Conservation (phyloP, 371 early-diverging fungal genomes). For the Haplosporangium sp. region DNA sequence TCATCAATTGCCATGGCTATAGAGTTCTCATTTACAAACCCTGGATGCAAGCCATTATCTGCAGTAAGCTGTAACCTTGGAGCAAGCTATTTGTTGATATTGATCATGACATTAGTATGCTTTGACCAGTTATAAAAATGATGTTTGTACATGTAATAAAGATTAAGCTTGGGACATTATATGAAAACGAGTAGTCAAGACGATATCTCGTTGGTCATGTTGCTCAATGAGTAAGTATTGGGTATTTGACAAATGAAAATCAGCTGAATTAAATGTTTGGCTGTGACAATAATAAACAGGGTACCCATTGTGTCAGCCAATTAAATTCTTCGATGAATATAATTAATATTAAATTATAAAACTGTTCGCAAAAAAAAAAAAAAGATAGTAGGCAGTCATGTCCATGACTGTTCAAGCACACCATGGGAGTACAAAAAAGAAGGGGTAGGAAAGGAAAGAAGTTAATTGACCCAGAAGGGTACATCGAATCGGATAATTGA, state of each 20-base stretch:
- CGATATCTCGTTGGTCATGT: slow-evolving; percentile 2
- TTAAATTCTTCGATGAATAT: too few species aligned
- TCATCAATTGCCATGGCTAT: slow-evolving; percentile 3
- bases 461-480: background rate
- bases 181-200: background rate
- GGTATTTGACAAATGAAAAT: background rate
- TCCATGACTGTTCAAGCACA: background rate
- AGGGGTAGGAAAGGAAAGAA: background rate
- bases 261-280: background rate
- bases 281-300: too few species aligned
- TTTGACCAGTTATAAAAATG: background rate
- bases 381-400: too few species aligned
- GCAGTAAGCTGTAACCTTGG: background rate
- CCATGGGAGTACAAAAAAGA: background rate
- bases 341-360: too few species aligned
- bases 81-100: background rate
- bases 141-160: too few species aligned
- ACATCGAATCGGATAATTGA: background rate
- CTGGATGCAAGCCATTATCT: background rate
- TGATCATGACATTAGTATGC: background rate
- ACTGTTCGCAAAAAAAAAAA: too few species aligned
- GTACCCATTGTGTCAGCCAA: too few species aligned
- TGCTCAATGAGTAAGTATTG: background rate
- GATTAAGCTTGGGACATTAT: background rate
- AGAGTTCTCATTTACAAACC: background rate